Evolutionary conservation across 108 stramenopile species (phyloP).

Genomic region (Pseudonitzschia pungens): DNA sequence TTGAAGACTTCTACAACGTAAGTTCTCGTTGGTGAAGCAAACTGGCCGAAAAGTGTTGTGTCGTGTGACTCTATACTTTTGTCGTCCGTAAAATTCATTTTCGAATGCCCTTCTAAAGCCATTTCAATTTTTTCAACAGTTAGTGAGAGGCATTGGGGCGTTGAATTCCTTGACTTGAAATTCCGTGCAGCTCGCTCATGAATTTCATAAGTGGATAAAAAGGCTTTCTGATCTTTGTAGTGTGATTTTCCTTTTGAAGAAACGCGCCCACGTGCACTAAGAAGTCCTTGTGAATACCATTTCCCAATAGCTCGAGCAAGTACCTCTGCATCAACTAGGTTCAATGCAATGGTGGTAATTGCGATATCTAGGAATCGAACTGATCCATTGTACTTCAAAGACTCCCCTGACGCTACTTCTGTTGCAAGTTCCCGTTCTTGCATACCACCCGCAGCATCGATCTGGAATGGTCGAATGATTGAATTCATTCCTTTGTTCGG

Average conservation of each 20-base stretch:
- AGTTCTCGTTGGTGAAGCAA: constrained; percentile 34
- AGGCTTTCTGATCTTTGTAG: constrained; percentile 12
- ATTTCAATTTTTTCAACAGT: constrained; percentile 64
- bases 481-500: constrained; percentile 28
- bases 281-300: constrained; percentile 52
- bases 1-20: constrained; percentile 54
- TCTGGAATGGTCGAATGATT: constrained; percentile 64
- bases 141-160: constrained; percentile 36
- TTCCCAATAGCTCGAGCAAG: constrained; percentile 56
- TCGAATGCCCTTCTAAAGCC: constrained; percentile 70
- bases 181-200: constrained; percentile 1
- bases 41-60: constrained; percentile 22
- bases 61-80: constrained; percentile 41
- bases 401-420: constrained; percentile 13
- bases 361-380: constrained; percentile 27
- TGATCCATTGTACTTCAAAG: constrained; percentile 28
- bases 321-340: constrained; percentile 73
- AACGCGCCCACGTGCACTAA: constrained; percentile 32
- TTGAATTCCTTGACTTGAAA: constrained; percentile 13
- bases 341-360: constrained; percentile 60
- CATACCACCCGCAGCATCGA: constrained; percentile 25
- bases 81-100: constrained; percentile 36
- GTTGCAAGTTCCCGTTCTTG: constrained; percentile 10
- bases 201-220: constrained; percentile 7
- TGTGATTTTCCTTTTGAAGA: constrained; percentile 11